Evolutionary conservation across 148 eudicot genomes (phyloP).

Genomic region (Tetragonia tetragonoides): DNA sequence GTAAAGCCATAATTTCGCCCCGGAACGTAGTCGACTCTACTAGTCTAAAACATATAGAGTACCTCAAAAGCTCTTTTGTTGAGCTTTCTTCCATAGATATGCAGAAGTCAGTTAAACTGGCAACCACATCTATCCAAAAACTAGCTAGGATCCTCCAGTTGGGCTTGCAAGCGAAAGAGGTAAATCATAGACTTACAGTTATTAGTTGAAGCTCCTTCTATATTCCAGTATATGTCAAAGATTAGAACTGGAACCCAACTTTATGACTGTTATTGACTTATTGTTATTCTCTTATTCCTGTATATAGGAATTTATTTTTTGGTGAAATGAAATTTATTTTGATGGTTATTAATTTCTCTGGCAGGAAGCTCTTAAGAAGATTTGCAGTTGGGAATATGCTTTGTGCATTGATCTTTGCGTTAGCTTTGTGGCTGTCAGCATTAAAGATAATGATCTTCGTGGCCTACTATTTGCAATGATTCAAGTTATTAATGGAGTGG

Average conservation of each 20-base stretch:
- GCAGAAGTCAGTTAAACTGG: constrained; percentile 61
- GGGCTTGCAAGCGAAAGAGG: constrained; percentile 66
- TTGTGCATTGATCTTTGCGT: constrained; percentile 90
- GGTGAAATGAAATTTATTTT: neutral
- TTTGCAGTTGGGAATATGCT: constrained; percentile 81
- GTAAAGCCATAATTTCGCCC: constrained; percentile 55
- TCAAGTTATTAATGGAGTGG: constrained; percentile 78
- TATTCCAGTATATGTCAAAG: neutral
- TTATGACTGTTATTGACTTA: neutral
- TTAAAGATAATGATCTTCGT: constrained; percentile 61
- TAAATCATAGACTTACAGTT: constrained; percentile 27
- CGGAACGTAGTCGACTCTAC: constrained; percentile 47
- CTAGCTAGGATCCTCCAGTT: constrained; percentile 62
- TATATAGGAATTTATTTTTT: neutral
- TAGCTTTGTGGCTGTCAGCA: constrained; percentile 53
- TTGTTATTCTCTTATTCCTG: too few relatives aligned
- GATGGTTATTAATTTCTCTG: constrained; percentile 2
- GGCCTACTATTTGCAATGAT: constrained; percentile 45
- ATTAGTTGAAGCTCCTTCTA: neutral
- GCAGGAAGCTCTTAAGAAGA: constrained; percentile 80
- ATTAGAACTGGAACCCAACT: neutral
- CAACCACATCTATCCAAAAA: constrained; percentile 52
- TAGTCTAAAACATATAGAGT: constrained; percentile 52
- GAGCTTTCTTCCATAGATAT: constrained; percentile 76
- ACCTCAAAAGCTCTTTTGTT: constrained; percentile 54